Percentiles rank a stretch among this genome's conserved stretches.
These are phyloP conservation scores for Litchi chinensis DNA, from an alignment of 345 rosid genomes.

Conservation along the genomic window DNA sequence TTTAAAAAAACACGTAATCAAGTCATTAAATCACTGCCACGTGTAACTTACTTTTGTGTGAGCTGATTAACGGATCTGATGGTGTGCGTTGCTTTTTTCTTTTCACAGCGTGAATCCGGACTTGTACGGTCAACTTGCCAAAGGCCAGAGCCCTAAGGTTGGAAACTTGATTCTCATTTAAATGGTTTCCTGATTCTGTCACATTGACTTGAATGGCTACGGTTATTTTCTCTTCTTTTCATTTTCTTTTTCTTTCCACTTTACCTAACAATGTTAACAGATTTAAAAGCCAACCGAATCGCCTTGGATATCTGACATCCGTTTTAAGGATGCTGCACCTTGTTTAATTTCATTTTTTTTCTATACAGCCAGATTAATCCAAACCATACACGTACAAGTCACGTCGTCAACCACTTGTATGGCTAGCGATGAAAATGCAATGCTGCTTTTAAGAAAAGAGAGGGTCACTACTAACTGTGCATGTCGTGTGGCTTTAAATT, in stretches of 20 bases:
- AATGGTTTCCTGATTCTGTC: background rate
- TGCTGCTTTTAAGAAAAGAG: background rate
- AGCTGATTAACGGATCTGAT: background rate
- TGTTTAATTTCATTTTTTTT: background rate
- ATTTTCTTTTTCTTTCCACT: background rate
- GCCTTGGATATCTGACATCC: background rate
- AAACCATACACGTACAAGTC: background rate
- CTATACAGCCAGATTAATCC: background rate
- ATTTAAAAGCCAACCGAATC: no score
- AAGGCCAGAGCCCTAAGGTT: slow-evolving; percentile 91
- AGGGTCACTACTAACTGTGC: background rate
- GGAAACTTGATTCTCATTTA: background rate
- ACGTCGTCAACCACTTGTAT: background rate
- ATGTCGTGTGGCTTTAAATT: no score
- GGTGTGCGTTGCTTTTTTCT: background rate
- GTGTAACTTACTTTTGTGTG: background rate
- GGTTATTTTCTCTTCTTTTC: background rate
- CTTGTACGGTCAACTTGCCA: slow-evolving; percentile 65
- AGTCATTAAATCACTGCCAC: background rate
- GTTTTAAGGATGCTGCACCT: background rate
- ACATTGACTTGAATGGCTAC: background rate
- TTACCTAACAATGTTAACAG: background rate
- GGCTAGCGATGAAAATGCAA: background rate
- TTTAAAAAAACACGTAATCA: no score
- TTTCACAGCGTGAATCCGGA: slow-evolving; percentile 66